Evolutionary conservation across 345 rosid species (phyloP).

Genomic region (Adansonia digitata): DNA sequence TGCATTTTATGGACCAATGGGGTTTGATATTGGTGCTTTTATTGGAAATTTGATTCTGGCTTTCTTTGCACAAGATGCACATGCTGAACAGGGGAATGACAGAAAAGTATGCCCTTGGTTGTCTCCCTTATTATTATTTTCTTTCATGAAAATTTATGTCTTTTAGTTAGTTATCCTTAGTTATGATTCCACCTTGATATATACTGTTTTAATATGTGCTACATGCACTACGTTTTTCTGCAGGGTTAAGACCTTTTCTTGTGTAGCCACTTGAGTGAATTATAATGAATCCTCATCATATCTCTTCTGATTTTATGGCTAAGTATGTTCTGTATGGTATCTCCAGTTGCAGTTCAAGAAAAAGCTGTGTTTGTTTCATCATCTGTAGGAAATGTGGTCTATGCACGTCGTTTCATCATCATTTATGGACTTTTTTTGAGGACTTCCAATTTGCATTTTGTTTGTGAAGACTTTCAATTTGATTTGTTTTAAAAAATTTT

Average conservation of each 20-base stretch:
- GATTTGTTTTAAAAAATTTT: not conserved
- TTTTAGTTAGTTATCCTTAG: not conserved
- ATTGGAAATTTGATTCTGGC: slow-evolving; percentile 85
- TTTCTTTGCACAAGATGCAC: slow-evolving; percentile 91
- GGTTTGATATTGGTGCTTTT: slow-evolving; percentile 87
- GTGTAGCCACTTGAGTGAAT: not conserved
- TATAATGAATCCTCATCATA: not conserved
- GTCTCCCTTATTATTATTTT: not conserved
- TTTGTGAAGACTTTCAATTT: not conserved
- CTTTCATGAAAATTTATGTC: no score
- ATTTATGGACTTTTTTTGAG: not conserved
- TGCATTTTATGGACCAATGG: slow-evolving; percentile 91
- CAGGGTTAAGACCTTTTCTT: no score
- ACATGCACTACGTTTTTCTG: not conserved
- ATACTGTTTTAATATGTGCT: slow-evolving; percentile 2
- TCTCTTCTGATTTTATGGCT: not conserved
- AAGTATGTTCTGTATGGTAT: not conserved
- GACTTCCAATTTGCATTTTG: not conserved
- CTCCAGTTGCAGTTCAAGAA: not conserved
- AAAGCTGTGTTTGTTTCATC: not conserved
- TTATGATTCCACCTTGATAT: not conserved
- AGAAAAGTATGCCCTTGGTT: slow-evolving; percentile 43
- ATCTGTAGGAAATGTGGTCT: not conserved
- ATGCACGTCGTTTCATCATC: not conserved
- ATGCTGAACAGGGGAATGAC: slow-evolving; percentile 56